A percentile compares a stretch with the other conserved stretches of the same genome.
Conservation (phyloP, 192 early-diverging fungal genomes). For the Cetraspora pellucida region DNA sequence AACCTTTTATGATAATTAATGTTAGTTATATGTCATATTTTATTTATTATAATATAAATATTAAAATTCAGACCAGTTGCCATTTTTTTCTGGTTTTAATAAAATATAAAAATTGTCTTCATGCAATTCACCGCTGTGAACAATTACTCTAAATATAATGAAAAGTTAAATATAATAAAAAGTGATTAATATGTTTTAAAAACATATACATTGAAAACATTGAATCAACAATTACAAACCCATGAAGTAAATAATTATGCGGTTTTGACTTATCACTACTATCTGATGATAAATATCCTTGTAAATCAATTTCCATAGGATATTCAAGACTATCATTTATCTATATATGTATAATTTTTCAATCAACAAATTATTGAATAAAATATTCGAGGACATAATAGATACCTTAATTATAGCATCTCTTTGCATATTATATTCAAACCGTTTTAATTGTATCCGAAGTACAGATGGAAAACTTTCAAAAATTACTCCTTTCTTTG, state of each 20-base stretch:
- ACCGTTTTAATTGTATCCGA: conserved; percentile 95
- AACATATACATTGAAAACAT: background rate
- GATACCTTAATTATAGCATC: conserved; percentile 87
- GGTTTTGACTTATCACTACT: conserved; percentile 61
- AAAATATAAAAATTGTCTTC: conserved; percentile 95
- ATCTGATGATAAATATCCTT: conserved; percentile 74
- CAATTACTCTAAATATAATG: conserved; percentile 79
- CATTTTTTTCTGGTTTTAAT: too few species aligned
- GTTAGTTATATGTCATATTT: background rate
- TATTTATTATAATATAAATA: background rate
- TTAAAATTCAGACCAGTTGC: conserved; percentile 65
- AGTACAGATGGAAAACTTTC: conserved; percentile 90
- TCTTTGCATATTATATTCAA: conserved; percentile 93
- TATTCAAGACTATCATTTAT: conserved; percentile 98
- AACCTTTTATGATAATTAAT: conserved; percentile 31
- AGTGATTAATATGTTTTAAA: too few species aligned
- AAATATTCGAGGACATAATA: conserved; percentile 5
- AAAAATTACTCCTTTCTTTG: conserved; percentile 94
- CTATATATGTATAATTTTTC: conserved; percentile 23
- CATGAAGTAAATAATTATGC: conserved; percentile 86
- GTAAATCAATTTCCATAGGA: too few species aligned
- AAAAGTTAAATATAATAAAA: background rate
- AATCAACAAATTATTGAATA: background rate
- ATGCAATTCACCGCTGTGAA: conserved; percentile 91
- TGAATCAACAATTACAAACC: conserved; percentile 54